phyloP scores from a whole-genome alignment of 1,284 basidiomycete genomes.

The Apiotrichum montevideense region DNA sequence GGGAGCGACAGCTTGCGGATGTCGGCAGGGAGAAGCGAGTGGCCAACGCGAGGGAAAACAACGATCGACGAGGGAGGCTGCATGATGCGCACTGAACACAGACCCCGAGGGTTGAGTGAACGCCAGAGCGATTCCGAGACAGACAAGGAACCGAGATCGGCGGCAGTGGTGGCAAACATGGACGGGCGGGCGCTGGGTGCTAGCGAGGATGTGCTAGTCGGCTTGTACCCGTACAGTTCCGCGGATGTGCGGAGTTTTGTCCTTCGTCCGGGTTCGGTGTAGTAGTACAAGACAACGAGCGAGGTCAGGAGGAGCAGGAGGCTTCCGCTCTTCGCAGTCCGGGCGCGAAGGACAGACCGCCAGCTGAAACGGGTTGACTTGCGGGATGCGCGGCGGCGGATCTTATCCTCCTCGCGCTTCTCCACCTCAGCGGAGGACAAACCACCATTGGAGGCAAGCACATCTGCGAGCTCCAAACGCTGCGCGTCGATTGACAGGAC shows the following conservation, averaged over 20 bases:
- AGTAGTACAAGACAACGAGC: conserved; percentile 43
- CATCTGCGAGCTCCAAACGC: conserved; percentile 50
- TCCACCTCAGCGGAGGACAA: conserved; percentile 11
- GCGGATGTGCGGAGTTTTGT: conserved; percentile 23
- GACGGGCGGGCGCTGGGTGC: conserved; percentile 16
- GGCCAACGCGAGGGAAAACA: conserved; percentile 52
- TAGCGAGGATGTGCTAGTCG: conserved; percentile 15
- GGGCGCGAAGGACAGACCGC: conserved; percentile 56
- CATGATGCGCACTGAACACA: conserved; percentile 66
- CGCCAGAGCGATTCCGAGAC: conserved; percentile 60
- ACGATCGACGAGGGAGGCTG: conserved; percentile 73
- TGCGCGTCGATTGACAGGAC: conserved; percentile 54
- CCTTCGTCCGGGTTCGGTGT: conserved; percentile 30
- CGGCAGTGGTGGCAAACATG: conserved; percentile 7
- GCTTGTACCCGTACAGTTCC: conserved; percentile 39
- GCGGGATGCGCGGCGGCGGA: background rate
- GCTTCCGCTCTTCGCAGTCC: conserved; percentile 73
- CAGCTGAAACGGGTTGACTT: conserved; percentile 14
- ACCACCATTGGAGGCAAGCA: conserved; percentile 25
- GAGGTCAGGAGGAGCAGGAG: conserved; percentile 54
- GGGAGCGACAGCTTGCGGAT: conserved; percentile 35
- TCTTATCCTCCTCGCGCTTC: conserved; percentile 12
- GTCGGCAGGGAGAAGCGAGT: conserved; percentile 35
- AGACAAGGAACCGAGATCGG: conserved; percentile 23
- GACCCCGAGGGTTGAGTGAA: conserved; percentile 65